Base-by-base conservation (phyloP, 441 rosid species). In the Erodium texanum region DNA sequence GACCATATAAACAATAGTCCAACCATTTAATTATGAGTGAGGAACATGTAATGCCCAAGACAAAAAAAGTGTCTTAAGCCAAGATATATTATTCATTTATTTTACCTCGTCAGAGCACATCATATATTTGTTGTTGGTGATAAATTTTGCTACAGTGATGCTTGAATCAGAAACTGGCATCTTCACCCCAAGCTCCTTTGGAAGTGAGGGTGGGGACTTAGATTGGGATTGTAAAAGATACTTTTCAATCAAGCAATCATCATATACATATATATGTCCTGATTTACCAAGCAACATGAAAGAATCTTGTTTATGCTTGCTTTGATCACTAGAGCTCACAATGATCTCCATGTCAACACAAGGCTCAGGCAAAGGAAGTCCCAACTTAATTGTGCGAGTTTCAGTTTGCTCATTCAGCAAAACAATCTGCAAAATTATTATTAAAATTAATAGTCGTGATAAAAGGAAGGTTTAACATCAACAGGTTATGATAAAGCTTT, bases 141-240 rank as follows among this genome's bases (percentile, higher is more conserved):
- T 73, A 58, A 93, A 76, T 70, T 86, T 87, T 38, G 88, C 82
- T 1, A 72, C 75, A 9, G 92, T 88, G 71, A 91, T 80, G 81
- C 78, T 75, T 73, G 96, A 88, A 71, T 85, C 96, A 32, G 82
- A 52, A 78, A 80, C 77, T 66, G 96, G 93, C 73, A 91, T 71
- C 77, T 86, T 91, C 65, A 85, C 72, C 74, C 70, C 70, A 69
- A 80, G 74, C 78, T 91, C 96, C 79, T 81, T 89, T 10, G 99
- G 97, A 24, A 87, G 85, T 58, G 97, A 86, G 62, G 91, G 92
- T 43, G 93, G 78, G 41, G 89, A 84, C 71, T 80, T 84, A 6
- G 96, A 79, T 69, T 89, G 99, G 73, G 81, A 82, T 69, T 87
- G 96, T 62, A 91, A 80, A 34, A 93, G 86, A 85, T 89, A 87